Conservation (phyloP, 192 early-diverging fungal species). For the Coemansia asiatica region DNA sequence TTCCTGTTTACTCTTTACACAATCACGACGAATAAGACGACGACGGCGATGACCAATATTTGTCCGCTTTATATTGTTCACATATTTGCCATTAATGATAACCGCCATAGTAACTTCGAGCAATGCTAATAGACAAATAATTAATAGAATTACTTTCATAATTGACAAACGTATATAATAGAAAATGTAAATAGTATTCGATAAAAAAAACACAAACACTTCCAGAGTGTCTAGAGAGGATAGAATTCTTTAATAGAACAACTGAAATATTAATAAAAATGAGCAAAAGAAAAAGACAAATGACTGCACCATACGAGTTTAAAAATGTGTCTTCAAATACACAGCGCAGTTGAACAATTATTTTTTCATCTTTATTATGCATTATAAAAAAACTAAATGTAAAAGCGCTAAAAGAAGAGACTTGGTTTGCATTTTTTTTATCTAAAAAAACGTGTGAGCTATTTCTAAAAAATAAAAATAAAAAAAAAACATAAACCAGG, state of each 20-base stretch:
- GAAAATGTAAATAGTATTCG: neutral
- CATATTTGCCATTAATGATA: neutral
- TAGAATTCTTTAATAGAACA: neutral
- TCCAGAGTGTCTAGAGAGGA: neutral
- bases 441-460: too few species aligned
- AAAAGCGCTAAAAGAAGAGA: too few species aligned
- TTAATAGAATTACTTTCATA: neutral
- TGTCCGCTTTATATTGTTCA: neutral
- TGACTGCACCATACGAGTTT: too few species aligned
- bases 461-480: too few species aligned
- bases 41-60: neutral
- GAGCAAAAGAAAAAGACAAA: neutral
- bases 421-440: too few species aligned
- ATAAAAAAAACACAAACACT: neutral
- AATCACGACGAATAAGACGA: conserved; percentile 8
- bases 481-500: too few species aligned
- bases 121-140: neutral
- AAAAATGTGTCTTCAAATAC: too few species aligned
- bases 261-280: neutral
- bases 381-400: neutral
- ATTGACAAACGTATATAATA: neutral
- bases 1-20: conserved; percentile 4
- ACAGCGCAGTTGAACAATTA: neutral
- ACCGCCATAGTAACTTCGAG: neutral
- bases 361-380: neutral